Evolutionary conservation across 2,329 filamentous ascomycete genomes (phyloP).

Genomic region (Ceratocystis albifundus): DNA sequence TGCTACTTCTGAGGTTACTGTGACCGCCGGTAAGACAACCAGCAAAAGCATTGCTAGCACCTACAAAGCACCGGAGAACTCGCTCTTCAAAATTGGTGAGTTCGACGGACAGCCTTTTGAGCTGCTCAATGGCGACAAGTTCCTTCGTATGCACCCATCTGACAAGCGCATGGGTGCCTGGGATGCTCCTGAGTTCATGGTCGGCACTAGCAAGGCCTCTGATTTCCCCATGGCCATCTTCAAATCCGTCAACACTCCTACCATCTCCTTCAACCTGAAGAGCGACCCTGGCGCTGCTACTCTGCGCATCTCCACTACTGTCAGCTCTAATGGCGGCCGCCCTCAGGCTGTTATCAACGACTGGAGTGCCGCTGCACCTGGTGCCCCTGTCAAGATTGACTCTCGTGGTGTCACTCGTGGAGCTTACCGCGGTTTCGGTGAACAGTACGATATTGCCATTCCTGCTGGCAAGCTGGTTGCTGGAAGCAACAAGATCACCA

Average conservation of each 20-base stretch:
- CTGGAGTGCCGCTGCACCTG: slow-evolving; percentile 38
- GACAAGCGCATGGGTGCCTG: slow-evolving; percentile 53
- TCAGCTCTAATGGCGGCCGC: slow-evolving; percentile 48
- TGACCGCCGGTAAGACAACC: slow-evolving; percentile 39
- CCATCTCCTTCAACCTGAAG: slow-evolving; percentile 47
- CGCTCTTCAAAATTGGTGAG: slow-evolving; percentile 52
- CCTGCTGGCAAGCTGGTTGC: slow-evolving; percentile 46
- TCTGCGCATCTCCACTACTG: slow-evolving; percentile 52
- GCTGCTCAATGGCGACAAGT: slow-evolving; percentile 56
- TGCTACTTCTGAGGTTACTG: slow-evolving; percentile 38
- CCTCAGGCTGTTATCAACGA: slow-evolving; percentile 47
- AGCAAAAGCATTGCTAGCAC: slow-evolving; percentile 42
- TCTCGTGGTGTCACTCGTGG: slow-evolving; percentile 54
- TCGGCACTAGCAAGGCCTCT: slow-evolving; percentile 41
- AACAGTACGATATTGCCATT: slow-evolving; percentile 52
- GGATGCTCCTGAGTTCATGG: slow-evolving; percentile 49
- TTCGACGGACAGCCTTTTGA: slow-evolving; percentile 54
- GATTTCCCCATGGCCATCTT: slow-evolving; percentile 57
- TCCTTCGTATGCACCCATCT: slow-evolving; percentile 56
- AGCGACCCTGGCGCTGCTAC: slow-evolving; percentile 44
- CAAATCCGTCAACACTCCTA: slow-evolving; percentile 46
- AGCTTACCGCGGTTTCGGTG: slow-evolving; percentile 51
- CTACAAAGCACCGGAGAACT: slow-evolving; percentile 36
- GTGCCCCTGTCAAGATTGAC: slow-evolving; percentile 50
- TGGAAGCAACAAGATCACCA: slow-evolving; percentile 53